Conservation (phyloP, 169 alveolate genomes). For the Babesia bovis region DNA sequence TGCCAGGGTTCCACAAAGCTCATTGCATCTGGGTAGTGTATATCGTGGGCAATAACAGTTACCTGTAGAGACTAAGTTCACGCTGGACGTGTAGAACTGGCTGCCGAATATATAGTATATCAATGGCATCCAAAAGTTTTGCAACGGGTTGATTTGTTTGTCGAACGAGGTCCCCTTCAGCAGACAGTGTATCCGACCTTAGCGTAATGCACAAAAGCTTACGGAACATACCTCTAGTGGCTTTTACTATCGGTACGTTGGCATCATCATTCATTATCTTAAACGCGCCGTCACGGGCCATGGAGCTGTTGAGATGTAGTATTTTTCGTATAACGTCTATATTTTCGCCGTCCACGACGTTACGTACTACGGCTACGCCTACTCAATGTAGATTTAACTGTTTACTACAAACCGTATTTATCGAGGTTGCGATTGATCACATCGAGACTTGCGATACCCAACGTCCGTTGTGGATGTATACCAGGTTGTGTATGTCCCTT, state of each 20-base stretch:
- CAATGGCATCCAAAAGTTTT: conserved; percentile 62
- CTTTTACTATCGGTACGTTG: conserved; percentile 46
- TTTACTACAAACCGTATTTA: conserved; percentile 8
- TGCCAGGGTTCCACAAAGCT: conserved; percentile 67
- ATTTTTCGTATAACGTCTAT: conserved; percentile 10
- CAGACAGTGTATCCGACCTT: conserved; percentile 58
- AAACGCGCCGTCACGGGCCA: conserved; percentile 50
- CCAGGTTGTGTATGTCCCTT: not conserved
- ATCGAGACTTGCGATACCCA: conserved; percentile 12
- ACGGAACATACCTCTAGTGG: conserved; percentile 48
- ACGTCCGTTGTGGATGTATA: not conserved
- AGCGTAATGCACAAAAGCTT: too few relatives aligned
- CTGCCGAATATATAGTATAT: conserved; percentile 38
- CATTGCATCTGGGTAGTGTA: conserved; percentile 37
- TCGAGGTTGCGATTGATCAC: not conserved
- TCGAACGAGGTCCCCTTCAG: conserved; percentile 56
- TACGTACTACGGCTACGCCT: conserved; percentile 66
- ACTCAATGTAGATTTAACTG: too few relatives aligned
- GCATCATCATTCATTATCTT: conserved; percentile 52
- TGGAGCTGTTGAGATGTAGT: conserved; percentile 38
- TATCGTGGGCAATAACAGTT: not conserved
- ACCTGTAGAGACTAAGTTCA: conserved; percentile 57
- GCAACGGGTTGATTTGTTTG: conserved; percentile 27
- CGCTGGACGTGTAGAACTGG: conserved; percentile 28
- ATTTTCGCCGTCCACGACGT: conserved; percentile 39